These are phyloP conservation scores for Pichia californica DNA, from an alignment of 805 yeast genomes.

Conservation along the genomic window DNA sequence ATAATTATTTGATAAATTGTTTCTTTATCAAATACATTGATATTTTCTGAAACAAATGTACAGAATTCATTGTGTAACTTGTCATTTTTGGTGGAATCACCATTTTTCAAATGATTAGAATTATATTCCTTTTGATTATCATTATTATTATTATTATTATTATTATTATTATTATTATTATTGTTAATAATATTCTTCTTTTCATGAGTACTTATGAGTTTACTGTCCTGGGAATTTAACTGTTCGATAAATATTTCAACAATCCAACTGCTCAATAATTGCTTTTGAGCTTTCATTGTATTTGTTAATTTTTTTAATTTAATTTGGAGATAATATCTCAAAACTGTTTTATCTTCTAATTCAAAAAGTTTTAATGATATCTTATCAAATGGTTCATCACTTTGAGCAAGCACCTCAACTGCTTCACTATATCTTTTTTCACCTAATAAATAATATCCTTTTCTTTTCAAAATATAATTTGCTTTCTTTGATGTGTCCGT, in stretches of 20 bases:
- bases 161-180: background rate
- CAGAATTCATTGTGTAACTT: slow-evolving; percentile 31
- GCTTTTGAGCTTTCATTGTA: slow-evolving; percentile 36
- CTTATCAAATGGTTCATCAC: slow-evolving; percentile 62
- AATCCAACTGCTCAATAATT: slow-evolving; percentile 59
- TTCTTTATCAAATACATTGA: slow-evolving; percentile 48
- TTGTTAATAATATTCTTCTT: background rate
- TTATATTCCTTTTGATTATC: background rate
- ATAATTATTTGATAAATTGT: slow-evolving; percentile 69
- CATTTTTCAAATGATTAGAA: no score
- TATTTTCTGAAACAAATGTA: slow-evolving; percentile 44
- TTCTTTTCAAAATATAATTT: slow-evolving; percentile 44
- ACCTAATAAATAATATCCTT: slow-evolving; percentile 45
- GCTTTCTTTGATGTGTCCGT: slow-evolving; percentile 31
- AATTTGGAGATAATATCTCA: slow-evolving; percentile 39
- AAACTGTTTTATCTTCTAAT: slow-evolving; percentile 33
- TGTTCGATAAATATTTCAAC: slow-evolving; percentile 50
- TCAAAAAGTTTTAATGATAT: slow-evolving; percentile 54
- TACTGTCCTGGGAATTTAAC: slow-evolving; percentile 36
- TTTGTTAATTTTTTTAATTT: slow-evolving; percentile 34
- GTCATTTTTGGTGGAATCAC: background rate
- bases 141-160: background rate
- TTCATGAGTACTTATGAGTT: slow-evolving; percentile 1
- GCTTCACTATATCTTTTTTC: slow-evolving; percentile 26
- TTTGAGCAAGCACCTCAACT: slow-evolving; percentile 55